Base-by-base conservation (phyloP, 345 rosid genomes). In the Nasturtium officinale region DNA sequence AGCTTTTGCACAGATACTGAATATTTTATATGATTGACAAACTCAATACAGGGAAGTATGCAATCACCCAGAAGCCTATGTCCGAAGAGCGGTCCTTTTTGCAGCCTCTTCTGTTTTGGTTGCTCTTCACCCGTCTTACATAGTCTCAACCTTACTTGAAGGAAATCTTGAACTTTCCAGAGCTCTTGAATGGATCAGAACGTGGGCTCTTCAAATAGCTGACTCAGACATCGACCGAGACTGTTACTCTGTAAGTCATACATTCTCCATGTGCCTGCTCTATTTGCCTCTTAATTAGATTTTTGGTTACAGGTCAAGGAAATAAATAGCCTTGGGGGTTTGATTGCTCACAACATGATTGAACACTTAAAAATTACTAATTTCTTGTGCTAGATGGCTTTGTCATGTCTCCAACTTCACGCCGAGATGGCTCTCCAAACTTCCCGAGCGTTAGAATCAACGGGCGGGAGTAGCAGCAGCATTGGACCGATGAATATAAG, bases 381-480 rank as follows among this genome's bases (percentile, higher is more conserved):
- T 50, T 17, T 21, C 8, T 16, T 70, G 61, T 63, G 26, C 45
- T 26, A 94, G 98, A 83, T 94, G 96, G 97, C 97, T 51, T 81
- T 94, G 87, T 60, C 91, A 30, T 91, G 98, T 78, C 96, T 94
- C 75, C 96, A 84, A 67, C 84, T 88, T 57, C 97, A 94, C 38
- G 83, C 96, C 1, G 92, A 91, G 84, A 86, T 94, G 94, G 98
- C 95, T 58, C 90, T 89, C 37, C 91, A 86, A 86, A 89, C 95
- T 78, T 91, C 97, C 23, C 87, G 98, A 73, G 90, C 91, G 11
- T 53, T 94, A 33, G 96, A 91, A 79, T 68, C 85, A 1, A 20
- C 67, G 0, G 57, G 56, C n/a, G 48, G 48, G 15, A 70, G 71
- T 37, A 70, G 66, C 47, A 47, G 54, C 47, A 42, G 76, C 60